Percentiles rank a stretch among this genome's conserved stretches.
Evolutionary conservation across 768 basidiomycete species (phyloP).

Genomic region (Exsudoporus frostii): DNA sequence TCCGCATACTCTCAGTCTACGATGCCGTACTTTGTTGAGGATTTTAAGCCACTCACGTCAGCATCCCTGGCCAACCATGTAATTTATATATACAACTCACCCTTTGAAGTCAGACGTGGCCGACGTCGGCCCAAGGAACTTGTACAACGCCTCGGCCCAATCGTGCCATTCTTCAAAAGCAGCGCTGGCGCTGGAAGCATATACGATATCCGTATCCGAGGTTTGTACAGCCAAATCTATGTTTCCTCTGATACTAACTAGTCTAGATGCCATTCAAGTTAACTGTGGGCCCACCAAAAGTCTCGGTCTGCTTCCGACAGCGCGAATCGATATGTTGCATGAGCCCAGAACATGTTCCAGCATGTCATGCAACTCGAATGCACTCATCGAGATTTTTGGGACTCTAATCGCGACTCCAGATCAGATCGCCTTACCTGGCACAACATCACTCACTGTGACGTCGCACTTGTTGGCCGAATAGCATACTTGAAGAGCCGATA

Average conservation of each 20-base stretch:
- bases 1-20: conserved; percentile 72
- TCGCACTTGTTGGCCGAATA: conserved; percentile 64
- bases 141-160: conserved; percentile 82
- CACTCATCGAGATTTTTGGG: conserved; percentile 61
- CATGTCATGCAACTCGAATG: conserved; percentile 92
- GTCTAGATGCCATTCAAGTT: background rate
- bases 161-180: conserved; percentile 58
- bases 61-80: background rate
- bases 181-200: conserved; percentile 50
- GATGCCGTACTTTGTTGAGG: conserved; percentile 67
- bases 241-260: background rate
- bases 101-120: conserved; percentile 31
- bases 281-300: conserved; percentile 57
- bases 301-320: conserved; percentile 83
- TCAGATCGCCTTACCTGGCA: background rate
- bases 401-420: conserved; percentile 25
- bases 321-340: conserved; percentile 91
- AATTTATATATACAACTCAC: conserved; percentile 8
- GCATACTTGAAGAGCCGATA: conserved; percentile 85
- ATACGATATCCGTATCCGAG: conserved; percentile 78
- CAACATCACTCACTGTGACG: conserved; percentile 53
- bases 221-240: conserved; percentile 95
- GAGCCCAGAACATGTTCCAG: conserved; percentile 85
- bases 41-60: conserved; percentile 36
- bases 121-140: conserved; percentile 63